Evolutionary conservation across 805 yeast genomes (phyloP).

Genomic region (Saccharomycopsis amapae): DNA sequence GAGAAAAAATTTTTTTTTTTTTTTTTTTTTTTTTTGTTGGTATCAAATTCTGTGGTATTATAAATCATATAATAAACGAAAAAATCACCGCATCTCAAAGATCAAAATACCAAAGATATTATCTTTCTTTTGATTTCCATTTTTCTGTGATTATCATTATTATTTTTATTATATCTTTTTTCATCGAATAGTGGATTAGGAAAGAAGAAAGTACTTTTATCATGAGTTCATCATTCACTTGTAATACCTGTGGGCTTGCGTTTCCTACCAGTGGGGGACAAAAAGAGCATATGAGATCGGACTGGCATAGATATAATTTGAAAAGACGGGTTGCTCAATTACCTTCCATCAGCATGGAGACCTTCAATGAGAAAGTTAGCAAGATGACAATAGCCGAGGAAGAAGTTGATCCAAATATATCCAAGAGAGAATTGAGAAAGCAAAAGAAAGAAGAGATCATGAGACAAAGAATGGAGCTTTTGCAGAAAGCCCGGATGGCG

Average conservation of each 20-base stretch:
- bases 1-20: too few species aligned
- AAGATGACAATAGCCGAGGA: conserved; percentile 24
- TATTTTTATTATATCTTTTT: background rate
- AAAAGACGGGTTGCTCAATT: conserved; percentile 88
- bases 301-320: conserved; percentile 96
- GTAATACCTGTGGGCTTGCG: conserved; percentile 81
- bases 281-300: conserved; percentile 89
- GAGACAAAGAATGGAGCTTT: conserved; percentile 35
- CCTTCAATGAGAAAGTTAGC: conserved; percentile 63
- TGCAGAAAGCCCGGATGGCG: conserved; percentile 34
- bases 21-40: too few species aligned
- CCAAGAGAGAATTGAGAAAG: conserved; percentile 37
- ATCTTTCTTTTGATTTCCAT: background rate
- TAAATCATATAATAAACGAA: too few species aligned
- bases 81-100: too few species aligned
- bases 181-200: background rate
- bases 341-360: conserved; percentile 62
- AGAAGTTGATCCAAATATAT: conserved; percentile 25
- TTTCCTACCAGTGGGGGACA: conserved; percentile 74
- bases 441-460: conserved; percentile 36
- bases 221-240: conserved; percentile 40
- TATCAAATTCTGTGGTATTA: too few species aligned
- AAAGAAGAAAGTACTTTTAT: background rate
- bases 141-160: background rate
- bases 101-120: background rate